Conservation (phyloP, 78 protist species). For the Dictyostelium brefeldianum region DNA sequence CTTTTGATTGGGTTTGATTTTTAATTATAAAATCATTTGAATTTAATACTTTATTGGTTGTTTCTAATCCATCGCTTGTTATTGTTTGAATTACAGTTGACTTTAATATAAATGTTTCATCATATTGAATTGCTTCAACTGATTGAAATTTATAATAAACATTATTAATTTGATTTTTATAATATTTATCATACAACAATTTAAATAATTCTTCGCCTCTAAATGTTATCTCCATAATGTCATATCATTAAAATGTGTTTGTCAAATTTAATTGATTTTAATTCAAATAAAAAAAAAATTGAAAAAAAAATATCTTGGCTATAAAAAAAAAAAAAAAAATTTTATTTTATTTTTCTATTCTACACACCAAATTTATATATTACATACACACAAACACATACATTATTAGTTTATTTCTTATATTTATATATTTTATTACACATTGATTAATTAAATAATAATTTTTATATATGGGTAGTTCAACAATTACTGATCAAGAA, state of each 20-base stretch:
- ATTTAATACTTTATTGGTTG: background rate
- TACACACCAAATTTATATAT: background rate
- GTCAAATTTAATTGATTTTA: background rate
- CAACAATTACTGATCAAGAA: slow-evolving; percentile 59
- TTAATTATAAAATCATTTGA: background rate
- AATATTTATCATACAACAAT: background rate
- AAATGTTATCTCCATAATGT: background rate
- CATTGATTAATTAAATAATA: background rate
- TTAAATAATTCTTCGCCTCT: background rate
- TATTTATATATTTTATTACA: background rate
- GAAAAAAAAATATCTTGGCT: background rate
- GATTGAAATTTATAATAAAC: slow-evolving; percentile 1
- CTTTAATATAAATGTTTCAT: background rate
- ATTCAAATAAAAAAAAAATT: background rate
- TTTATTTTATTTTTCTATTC: background rate
- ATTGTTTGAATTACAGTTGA: background rate
- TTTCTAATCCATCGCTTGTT: slow-evolving; percentile 2
- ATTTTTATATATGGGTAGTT: slow-evolving; percentile 37
- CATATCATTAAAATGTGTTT: background rate
- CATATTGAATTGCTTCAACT: background rate
- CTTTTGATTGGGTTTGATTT: background rate
- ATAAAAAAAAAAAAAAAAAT: background rate
- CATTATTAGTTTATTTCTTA: background rate
- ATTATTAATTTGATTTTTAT: background rate
- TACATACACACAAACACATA: background rate